A percentile compares a stretch with the other conserved stretches of the same genome.
These are phyloP conservation scores for Vanrija sp. DNA, from an alignment of 1,284 basidiomycete species.

Conservation along the genomic window DNA sequence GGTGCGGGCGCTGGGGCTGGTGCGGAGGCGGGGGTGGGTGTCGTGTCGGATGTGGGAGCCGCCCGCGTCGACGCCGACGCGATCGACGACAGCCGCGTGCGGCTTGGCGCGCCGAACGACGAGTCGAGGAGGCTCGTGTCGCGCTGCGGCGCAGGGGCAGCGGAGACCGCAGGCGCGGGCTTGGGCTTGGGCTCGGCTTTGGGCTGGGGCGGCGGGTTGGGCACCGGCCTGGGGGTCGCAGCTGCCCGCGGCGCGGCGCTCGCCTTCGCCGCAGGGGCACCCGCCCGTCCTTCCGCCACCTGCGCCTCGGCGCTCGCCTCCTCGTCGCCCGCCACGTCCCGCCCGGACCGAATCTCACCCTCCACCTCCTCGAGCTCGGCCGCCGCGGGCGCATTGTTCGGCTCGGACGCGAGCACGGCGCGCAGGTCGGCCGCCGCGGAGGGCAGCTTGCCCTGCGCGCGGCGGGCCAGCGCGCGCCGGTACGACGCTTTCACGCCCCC, in stretches of 20 bases:
- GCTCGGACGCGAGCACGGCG: slow-evolving; percentile 15
- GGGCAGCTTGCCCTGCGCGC: slow-evolving; percentile 24
- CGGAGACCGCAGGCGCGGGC: too few species aligned
- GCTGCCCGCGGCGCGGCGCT: not conserved
- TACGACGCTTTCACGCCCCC: slow-evolving; percentile 44
- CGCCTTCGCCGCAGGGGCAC: not conserved
- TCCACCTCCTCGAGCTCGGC: slow-evolving; percentile 33
- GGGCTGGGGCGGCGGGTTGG: not conserved
- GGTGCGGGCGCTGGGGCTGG: not conserved
- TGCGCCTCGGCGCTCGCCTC: not conserved
- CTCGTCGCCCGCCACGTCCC: not conserved
- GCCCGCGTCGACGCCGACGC: too few species aligned
- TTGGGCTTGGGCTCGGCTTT: not conserved
- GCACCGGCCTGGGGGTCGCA: not conserved
- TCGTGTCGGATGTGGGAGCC: too few species aligned
- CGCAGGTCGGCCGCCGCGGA: slow-evolving; percentile 21
- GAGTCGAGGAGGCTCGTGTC: not conserved
- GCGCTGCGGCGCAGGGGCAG: not conserved
- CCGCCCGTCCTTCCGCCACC: not conserved
- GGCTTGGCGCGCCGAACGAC: not conserved
- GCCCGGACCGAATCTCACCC: not conserved
- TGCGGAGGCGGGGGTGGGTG: too few species aligned
- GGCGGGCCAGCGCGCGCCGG: slow-evolving; percentile 38
- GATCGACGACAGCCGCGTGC: not conserved
- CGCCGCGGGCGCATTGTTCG: slow-evolving; percentile 28